A percentile compares a stretch with the other conserved stretches of the same genome.
phyloP scores from a whole-genome alignment of 768 basidiomycete genomes.

The Hortiboletus campestris region DNA sequence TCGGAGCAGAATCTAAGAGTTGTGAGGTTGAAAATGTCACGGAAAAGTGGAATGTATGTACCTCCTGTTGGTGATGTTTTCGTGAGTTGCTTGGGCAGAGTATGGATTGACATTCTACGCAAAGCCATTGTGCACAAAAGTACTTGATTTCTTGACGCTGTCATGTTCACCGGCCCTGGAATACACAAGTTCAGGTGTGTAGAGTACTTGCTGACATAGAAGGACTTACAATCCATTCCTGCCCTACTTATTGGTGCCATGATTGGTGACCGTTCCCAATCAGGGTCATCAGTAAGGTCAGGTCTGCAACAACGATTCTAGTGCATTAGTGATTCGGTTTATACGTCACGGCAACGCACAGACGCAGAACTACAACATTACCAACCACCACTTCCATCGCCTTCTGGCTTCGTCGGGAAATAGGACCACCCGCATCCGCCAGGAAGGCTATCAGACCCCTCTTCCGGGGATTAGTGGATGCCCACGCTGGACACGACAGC shows the following conservation, averaged over 20 bases:
- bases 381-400: conserved; percentile 47
- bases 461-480: conserved; percentile 29
- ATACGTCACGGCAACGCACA: conserved; percentile 38
- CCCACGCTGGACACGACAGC: conserved; percentile 40
- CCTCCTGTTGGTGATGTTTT: conserved; percentile 15
- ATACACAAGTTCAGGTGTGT: not conserved
- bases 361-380: conserved; percentile 45
- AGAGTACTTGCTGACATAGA: not conserved
- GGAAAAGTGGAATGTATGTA: conserved; percentile 2
- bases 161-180: conserved; percentile 57
- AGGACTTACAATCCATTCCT: conserved; percentile 51
- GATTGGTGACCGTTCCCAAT: conserved; percentile 50
- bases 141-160: conserved; percentile 56
- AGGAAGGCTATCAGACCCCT: conserved; percentile 46
- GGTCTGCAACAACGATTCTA: conserved; percentile 37
- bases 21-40: conserved; percentile 13
- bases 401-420: conserved; percentile 32
- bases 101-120: conserved; percentile 41
- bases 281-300: conserved; percentile 47
- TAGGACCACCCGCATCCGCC: conserved; percentile 44
- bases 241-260: conserved; percentile 40
- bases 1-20: conserved; percentile 32
- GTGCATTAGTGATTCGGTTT: not conserved
- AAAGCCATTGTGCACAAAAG: conserved; percentile 56
- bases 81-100: conserved; percentile 39